A percentile compares a stretch with the other conserved stretches of the same genome.
These are phyloP conservation scores for Yamadazyma takamatsuzukensis DNA, from an alignment of 805 yeast species.

Conservation along the genomic window DNA sequence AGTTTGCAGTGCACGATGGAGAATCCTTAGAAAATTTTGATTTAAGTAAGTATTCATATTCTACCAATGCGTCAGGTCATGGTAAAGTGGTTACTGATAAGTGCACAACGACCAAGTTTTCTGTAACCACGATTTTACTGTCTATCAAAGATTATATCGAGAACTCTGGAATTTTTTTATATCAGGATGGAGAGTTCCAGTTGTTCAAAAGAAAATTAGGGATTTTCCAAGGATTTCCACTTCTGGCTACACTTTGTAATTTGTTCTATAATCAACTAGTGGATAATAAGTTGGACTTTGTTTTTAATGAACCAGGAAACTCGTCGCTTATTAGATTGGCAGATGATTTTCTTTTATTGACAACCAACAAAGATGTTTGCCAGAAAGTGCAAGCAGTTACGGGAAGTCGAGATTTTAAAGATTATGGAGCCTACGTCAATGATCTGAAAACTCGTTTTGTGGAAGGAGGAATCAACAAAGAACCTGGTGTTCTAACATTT, in stretches of 20 bases:
- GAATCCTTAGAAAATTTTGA: slow-evolving; percentile 11
- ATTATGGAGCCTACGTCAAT: slow-evolving; percentile 35
- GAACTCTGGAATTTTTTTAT: slow-evolving; percentile 45
- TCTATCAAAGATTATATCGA: slow-evolving; percentile 51
- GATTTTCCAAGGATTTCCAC: slow-evolving; percentile 77
- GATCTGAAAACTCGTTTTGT: slow-evolving; percentile 22
- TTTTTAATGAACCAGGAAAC: slow-evolving; percentile 1
- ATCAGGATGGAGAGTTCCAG: slow-evolving; percentile 23
- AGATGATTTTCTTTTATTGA: slow-evolving; percentile 80
- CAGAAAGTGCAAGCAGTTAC: slow-evolving; percentile 15
- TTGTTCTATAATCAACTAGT: slow-evolving; percentile 64
- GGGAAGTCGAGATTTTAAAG: slow-evolving; percentile 16
- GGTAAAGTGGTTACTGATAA: slow-evolving; percentile 13
- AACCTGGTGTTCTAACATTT: slow-evolving; percentile 15
- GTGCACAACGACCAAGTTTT: slow-evolving; percentile 31
- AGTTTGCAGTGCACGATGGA: slow-evolving; percentile 11
- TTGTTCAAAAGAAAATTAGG: slow-evolving; percentile 54
- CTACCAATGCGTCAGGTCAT: too few species aligned
- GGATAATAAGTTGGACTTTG: slow-evolving; percentile 25
- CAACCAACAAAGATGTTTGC: slow-evolving; percentile 34
- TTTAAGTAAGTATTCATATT: too few species aligned
- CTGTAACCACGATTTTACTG: slow-evolving; percentile 41
- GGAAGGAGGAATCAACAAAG: slow-evolving; percentile 6
- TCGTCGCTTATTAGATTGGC: slow-evolving; percentile 56
- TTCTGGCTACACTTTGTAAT: slow-evolving; percentile 75